Evolutionary conservation across 164 flowering plant species (phyloP), one percentile per base, ranked within the genome.

Genomic region (Chloranthus sessilifolius): DNA sequence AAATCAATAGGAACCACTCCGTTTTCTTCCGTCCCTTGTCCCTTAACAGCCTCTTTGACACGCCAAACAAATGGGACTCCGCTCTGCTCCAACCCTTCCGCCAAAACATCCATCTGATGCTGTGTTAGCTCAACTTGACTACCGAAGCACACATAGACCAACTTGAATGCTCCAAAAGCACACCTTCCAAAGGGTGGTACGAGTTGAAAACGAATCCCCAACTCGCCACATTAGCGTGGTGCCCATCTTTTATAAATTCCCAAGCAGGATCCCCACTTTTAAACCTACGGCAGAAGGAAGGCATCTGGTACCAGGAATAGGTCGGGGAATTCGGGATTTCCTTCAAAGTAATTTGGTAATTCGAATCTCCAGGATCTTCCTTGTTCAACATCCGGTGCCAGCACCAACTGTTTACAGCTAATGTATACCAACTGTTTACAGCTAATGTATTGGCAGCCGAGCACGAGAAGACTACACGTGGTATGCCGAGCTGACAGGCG

Each of bases 111-210:
- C 61, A 65, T 70, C 29, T 78, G 85, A 14, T 19, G 29, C 3
- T 39, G 43, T 0, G 70, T 65, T 56, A 83, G 41, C 21, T 55
- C 45, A 0, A 50, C 61, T 25, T 65, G 84, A 43, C 81, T 79
- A 6, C 89, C 89, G 47, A 82, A 82, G 52, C 77, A 72, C 22
- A 74, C 74, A 52, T 76, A 82, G 0, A 82, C 70, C 11, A 78
- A 46, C 11, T 65, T 27, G 72, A 14, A 20, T 72, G 63, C 2
- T 73, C 69, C 26, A 81, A 15, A 38, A 79, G 74, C 0, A 8
- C 45, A 3, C 35, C 5, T 28, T 84, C 92, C 60, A 79, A 24
- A 21, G 55, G 72, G 7, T n/a, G 12, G 46, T 64, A 72, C 56
- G 79, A 50, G 58, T 74, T 79, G 33, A 75, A 11, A 2, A 72